Base-by-base conservation (phyloP, 176 grass and related monocot genomes). In the Musa schizocarpa region DNA sequence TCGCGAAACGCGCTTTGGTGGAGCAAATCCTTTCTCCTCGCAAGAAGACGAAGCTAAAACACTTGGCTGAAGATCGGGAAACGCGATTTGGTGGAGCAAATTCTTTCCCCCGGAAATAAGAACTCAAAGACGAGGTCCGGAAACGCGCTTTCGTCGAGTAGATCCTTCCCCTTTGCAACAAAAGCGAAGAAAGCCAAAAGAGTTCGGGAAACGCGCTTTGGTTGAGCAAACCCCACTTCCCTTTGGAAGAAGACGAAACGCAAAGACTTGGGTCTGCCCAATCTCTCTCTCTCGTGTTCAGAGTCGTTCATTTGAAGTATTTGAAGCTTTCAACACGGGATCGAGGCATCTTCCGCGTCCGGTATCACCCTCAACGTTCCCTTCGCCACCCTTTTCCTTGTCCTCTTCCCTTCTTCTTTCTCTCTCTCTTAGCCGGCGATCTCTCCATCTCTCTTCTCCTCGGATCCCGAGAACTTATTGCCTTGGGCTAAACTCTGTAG, bases 271-370 rank as follows among this genome's bases (percentile, higher is more conserved):
- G 17, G 2, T 7, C 10, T 7, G 10, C 9, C 3, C 17, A 17
- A 50, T 17, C 43, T n/a, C 13, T 69, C 27, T 19, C 29, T 22
- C 29, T 50, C 6, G 5, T 1, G 23, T 13, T 48, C 17, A 9
- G 17, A 50, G 12, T 11, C 29, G 68, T 43, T 34, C 29, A 50
- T 70, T 70, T 20, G 43, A 70, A 70, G 29, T 9, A 50, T 10
- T 51, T n/a, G 29, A 70, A 70, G 34, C 34, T 70, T 70, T 20
- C 68, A 21, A 70, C 68, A 14, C 68, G 43, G 68, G 68, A 11
- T 50, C 16, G 14, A 13, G n/a, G 12, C 34, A 29, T 68, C 24
- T 11, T 21, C 11, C 3, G 9, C 14, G 24, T 67, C 14, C 64
- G 13, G 0, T 2, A 1, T 69, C 34, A 34, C 29, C 29, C 29